Conservation (phyloP, 257 asterid genomes). For the Capsicum baccatum region DNA sequence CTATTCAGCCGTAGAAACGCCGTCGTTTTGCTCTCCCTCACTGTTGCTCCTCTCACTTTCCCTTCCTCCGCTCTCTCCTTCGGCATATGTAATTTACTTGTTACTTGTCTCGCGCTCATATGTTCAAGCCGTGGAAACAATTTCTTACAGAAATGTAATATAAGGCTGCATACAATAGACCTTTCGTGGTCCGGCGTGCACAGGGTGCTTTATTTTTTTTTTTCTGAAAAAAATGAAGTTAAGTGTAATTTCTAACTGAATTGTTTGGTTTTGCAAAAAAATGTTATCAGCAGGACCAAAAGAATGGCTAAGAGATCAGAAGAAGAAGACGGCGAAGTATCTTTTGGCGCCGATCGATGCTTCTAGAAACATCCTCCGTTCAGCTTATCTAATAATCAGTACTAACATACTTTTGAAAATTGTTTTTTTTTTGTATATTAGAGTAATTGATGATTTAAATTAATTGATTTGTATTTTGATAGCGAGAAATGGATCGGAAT, state of each 20-base stretch:
- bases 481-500: conserved; percentile 60
- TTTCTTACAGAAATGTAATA: too few relatives aligned
- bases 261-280: neutral
- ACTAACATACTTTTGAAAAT: neutral
- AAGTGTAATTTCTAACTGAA: neutral
- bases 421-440: too few relatives aligned
- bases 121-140: too few relatives aligned
- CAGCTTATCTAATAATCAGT: conserved; percentile 70
- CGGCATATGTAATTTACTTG: conserved; percentile 61
- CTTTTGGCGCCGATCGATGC: conserved; percentile 90
- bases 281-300: conserved; percentile 91
- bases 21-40: conserved; percentile 56
- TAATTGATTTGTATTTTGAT: neutral
- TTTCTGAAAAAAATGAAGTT: neutral
- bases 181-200: too few relatives aligned
- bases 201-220: neutral
- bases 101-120: neutral
- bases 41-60: conserved; percentile 46
- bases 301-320: conserved; percentile 92
- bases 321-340: conserved; percentile 81
- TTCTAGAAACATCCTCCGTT: conserved; percentile 72
- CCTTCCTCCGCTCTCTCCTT: conserved; percentile 65
- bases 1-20: conserved; percentile 61
- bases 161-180: too few relatives aligned
- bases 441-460: neutral